phyloP scores from a whole-genome alignment of 2,329 filamentous ascomycete genomes.

The Botryotinia convoluta region DNA sequence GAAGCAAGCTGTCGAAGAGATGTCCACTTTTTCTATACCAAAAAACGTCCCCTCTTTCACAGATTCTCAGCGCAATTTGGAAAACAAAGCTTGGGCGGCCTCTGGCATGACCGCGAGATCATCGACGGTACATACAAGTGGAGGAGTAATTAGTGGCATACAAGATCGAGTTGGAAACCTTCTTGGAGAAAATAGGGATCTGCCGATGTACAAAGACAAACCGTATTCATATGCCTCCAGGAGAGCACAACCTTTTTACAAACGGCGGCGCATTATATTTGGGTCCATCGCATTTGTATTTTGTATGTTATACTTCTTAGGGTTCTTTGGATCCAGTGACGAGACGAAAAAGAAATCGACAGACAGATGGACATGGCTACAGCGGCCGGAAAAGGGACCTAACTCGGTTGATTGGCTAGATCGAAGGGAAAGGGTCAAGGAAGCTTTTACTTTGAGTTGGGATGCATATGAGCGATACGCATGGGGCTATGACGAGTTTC shows the following conservation, averaged over 20 bases:
- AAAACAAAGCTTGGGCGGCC: slow-evolving; percentile 65
- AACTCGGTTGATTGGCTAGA: slow-evolving; percentile 67
- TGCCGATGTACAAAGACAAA: slow-evolving; percentile 99
- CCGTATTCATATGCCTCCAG: slow-evolving; percentile 71
- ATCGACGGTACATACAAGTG: slow-evolving; percentile 31
- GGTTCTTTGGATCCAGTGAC: slow-evolving; percentile 49
- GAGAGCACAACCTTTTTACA: slow-evolving; percentile 58
- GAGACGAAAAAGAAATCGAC: slow-evolving; percentile 38
- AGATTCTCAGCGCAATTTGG: slow-evolving; percentile 61
- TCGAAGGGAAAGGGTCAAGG: slow-evolving; percentile 76
- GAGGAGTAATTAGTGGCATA: slow-evolving; percentile 50
- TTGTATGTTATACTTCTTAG: slow-evolving; percentile 66
- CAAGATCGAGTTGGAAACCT: slow-evolving; percentile 62
- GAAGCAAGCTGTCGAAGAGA: slow-evolving; percentile 45
- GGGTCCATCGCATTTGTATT: slow-evolving; percentile 54
- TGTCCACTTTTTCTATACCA: slow-evolving; percentile 63
- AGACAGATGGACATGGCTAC: slow-evolving; percentile 57
- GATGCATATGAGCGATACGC: slow-evolving; percentile 88
- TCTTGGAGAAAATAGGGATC: slow-evolving; percentile 56
- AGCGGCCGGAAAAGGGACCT: slow-evolving; percentile 46
- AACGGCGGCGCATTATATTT: slow-evolving; percentile 59
- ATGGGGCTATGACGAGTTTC: slow-evolving; percentile 90
- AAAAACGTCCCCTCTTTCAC: slow-evolving; percentile 68
- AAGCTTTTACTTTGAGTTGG: slow-evolving; percentile 90
- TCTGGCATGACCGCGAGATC: slow-evolving; percentile 46